Evolutionary conservation across 345 rosid genomes (phyloP).

Genomic region (Eucalyptus regnans): DNA sequence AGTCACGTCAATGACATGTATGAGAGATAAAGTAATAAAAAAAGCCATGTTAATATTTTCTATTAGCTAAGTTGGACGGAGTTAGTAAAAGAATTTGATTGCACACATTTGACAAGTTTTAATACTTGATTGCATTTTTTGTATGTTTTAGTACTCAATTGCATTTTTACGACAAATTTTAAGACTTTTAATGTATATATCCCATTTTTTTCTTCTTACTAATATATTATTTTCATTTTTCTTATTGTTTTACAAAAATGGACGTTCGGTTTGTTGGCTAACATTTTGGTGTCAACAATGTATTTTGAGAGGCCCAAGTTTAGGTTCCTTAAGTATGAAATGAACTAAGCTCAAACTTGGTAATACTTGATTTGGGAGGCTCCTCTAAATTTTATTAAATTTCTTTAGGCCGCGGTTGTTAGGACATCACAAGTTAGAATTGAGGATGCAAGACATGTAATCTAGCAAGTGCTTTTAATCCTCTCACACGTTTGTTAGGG

Average conservation of each 20-base stretch:
- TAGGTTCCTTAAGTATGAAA: background rate
- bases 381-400: background rate
- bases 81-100: no score
- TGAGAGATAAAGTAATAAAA: background rate
- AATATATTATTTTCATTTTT: background rate
- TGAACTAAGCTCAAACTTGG: background rate
- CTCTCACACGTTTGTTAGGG: background rate
- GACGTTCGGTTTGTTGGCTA: background rate
- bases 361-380: background rate
- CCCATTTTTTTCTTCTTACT: background rate
- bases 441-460: background rate
- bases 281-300: background rate
- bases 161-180: no score
- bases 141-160: no score
- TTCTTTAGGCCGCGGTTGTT: background rate
- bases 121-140: no score
- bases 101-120: no score
- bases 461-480: background rate
- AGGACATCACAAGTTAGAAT: background rate
- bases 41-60: no score
- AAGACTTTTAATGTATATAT: no score
- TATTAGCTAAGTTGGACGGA: background rate
- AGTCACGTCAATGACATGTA: background rate
- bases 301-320: background rate
- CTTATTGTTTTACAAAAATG: background rate